Base-by-base conservation (phyloP, 495 filamentous ascomycete genomes). In the Thozetella sp. region DNA sequence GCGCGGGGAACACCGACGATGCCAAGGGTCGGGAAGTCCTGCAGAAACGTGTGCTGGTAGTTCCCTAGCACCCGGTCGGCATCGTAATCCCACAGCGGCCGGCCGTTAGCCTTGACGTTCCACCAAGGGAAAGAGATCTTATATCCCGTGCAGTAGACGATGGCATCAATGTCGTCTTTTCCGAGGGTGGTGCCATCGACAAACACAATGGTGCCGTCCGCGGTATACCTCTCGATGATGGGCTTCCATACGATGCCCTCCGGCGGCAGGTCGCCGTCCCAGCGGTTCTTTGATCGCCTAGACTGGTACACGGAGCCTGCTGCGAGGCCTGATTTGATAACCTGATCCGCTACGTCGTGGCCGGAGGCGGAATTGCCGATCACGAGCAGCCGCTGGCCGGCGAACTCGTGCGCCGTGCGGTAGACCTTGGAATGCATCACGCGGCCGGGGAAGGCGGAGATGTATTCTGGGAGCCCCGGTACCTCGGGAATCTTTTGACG, bases 311-410 rank as follows among this genome's bases (percentile, higher is more conserved):
- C 73, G 0, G 79, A 79, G 0, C 66, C 62, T 0, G 61, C 46
- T 1, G 73, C 76, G 4, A 48, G 43, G 11, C 43, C 43, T 11
- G 64, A 55, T 9, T 66, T 51, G 23, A 73, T 58, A 1, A 82
- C 68, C 17, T 79, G 74, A 2, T 65, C 55, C 1, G 73, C 70
- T 2, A 83, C 48, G 60, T 83, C 80, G 63, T 78, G 75, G 4
- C 79, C 80, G 1, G 79, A 82, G n/a, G 80, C 77, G 1, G 77
- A 80, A 71, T 82, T 82, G 43, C 80, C 79, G 51, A 83, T 74
- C 0, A 80, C 51, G 24, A 83, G 63, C 15, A 83, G 71, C 30
- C 60, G 68, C 53, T 78, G 72, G 23, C 24, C 26, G 19, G 58
- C 45, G 63, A 72, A 80, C 15, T 63, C 20, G 2, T 53, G 51